A percentile compares a stretch with the other conserved stretches of the same genome.
phyloP scores from a whole-genome alignment of 495 filamentous ascomycete species.

The Podospora comata region DNA sequence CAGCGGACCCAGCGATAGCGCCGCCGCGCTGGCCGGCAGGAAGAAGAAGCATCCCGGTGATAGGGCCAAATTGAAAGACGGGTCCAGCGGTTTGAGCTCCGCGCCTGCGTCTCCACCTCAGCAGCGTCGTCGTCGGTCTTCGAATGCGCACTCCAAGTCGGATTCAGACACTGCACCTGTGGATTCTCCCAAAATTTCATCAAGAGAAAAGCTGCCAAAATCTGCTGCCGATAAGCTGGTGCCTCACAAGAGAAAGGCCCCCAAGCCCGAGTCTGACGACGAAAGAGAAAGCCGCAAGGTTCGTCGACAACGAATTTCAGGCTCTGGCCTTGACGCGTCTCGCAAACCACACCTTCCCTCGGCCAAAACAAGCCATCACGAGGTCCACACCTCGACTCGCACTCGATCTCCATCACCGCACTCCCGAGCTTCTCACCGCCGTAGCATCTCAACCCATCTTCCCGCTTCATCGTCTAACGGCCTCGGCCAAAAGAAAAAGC shows the following conservation, averaged over 20 bases:
- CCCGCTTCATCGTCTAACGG: slow-evolving; percentile 49
- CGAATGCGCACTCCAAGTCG: slow-evolving; percentile 43
- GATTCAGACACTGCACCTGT: slow-evolving; percentile 44
- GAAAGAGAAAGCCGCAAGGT: slow-evolving; percentile 46
- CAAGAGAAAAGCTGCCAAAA: slow-evolving; percentile 33
- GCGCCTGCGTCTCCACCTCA: slow-evolving; percentile 49
- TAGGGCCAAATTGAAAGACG: slow-evolving; percentile 44
- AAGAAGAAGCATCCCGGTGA: slow-evolving; percentile 47
- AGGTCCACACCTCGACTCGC: slow-evolving; percentile 39
- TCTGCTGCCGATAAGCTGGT: slow-evolving; percentile 37
- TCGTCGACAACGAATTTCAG: slow-evolving; percentile 48
- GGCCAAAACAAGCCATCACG: slow-evolving; percentile 31
- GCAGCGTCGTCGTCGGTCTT: slow-evolving; percentile 41
- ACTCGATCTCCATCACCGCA: slow-evolving; percentile 65
- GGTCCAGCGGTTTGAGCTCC: slow-evolving; percentile 53
- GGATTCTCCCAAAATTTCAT: slow-evolving; percentile 35
- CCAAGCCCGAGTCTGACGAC: slow-evolving; percentile 48
- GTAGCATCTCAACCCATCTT: slow-evolving; percentile 63
- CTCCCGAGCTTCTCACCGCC: slow-evolving; percentile 50
- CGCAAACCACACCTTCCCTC: slow-evolving; percentile 30
- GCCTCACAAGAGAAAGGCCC: slow-evolving; percentile 45
- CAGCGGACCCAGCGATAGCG: slow-evolving; percentile 18
- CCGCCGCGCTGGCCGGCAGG: slow-evolving; percentile 36
- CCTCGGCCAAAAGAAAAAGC: slow-evolving; percentile 54
- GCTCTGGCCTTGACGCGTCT: slow-evolving; percentile 39